phyloP scores from a whole-genome alignment of 192 early-diverging fungal species.

The Entomortierella lignicola region DNA sequence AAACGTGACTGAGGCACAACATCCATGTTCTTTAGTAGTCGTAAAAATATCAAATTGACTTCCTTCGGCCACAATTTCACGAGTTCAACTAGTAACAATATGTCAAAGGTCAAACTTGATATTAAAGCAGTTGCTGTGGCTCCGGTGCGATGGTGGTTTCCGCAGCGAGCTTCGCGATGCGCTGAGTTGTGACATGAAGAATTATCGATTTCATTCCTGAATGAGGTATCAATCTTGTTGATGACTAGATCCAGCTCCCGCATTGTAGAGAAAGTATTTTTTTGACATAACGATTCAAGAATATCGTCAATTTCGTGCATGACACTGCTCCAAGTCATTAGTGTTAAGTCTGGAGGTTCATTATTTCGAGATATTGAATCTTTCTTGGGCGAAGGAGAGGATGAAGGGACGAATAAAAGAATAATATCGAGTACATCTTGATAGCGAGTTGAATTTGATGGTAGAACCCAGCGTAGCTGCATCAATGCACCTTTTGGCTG shows the following conservation, averaged over 20 bases:
- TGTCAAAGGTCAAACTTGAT: constrained; percentile 34
- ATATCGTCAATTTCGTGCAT: constrained; percentile 23
- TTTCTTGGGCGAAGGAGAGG: constrained; percentile 4
- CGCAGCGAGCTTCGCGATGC: background rate
- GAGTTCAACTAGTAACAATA: constrained; percentile 22
- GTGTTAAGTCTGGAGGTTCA: background rate
- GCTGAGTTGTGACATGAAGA: background rate
- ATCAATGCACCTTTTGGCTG: constrained; percentile 29
- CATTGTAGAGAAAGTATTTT: constrained; percentile 9
- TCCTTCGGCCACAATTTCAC: constrained; percentile 6
- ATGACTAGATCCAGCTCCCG: background rate
- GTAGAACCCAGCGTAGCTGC: constrained; percentile 27
- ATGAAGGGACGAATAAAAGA: constrained; percentile 10
- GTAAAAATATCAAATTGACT: constrained; percentile 4
- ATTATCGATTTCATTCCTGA: background rate
- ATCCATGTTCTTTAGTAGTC: constrained; percentile 10
- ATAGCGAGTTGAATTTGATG: background rate
- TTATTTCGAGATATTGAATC: too few relatives aligned
- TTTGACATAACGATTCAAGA: background rate
- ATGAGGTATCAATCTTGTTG: background rate
- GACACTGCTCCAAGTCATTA: constrained; percentile 24
- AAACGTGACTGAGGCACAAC: constrained; percentile 32
- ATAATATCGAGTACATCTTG: constrained; percentile 40
- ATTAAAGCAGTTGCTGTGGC: constrained; percentile 4
- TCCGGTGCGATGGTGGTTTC: background rate